These are phyloP conservation scores for Exophiala viscosa DNA, from an alignment of 2,329 filamentous ascomycete species.

Conservation along the genomic window DNA sequence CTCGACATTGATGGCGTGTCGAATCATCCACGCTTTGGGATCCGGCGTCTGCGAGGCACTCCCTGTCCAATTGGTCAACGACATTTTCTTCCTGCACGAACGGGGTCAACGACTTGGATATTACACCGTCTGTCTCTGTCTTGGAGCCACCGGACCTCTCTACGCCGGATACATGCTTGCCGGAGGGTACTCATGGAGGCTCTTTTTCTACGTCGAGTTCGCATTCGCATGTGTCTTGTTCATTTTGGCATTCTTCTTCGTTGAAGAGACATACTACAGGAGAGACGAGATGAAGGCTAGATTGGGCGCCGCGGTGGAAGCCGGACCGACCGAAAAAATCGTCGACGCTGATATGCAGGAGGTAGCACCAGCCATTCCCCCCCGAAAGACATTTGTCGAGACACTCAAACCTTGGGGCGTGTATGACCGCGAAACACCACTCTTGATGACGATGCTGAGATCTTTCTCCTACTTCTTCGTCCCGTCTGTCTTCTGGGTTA, in stretches of 20 bases:
- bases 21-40: conserved; percentile 43
- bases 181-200: conserved; percentile 55
- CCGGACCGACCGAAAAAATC: conserved; percentile 13
- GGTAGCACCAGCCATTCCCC: conserved; percentile 32
- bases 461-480: conserved; percentile 49
- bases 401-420: conserved; percentile 45
- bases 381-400: conserved; percentile 40
- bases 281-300: conserved; percentile 19
- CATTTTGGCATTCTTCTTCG: conserved; percentile 54
- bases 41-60: conserved; percentile 47
- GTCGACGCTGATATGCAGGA: conserved; percentile 33
- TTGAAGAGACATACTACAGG: conserved; percentile 57
- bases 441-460: conserved; percentile 46
- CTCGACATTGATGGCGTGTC: conserved; percentile 40
- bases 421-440: conserved; percentile 42
- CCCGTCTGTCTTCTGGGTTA: conserved; percentile 50
- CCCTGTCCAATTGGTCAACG: conserved; percentile 48
- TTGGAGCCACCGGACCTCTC: conserved; percentile 44
- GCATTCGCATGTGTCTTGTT: conserved; percentile 48
- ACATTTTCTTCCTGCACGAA: conserved; percentile 48
- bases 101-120: conserved; percentile 53
- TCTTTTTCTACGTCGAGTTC: conserved; percentile 60
- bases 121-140: conserved; percentile 48
- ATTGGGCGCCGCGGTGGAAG: conserved; percentile 10
- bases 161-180: conserved; percentile 61